phyloP scores from a whole-genome alignment of 208 protist genomes.

The Acanthamoeba triangularis region DNA sequence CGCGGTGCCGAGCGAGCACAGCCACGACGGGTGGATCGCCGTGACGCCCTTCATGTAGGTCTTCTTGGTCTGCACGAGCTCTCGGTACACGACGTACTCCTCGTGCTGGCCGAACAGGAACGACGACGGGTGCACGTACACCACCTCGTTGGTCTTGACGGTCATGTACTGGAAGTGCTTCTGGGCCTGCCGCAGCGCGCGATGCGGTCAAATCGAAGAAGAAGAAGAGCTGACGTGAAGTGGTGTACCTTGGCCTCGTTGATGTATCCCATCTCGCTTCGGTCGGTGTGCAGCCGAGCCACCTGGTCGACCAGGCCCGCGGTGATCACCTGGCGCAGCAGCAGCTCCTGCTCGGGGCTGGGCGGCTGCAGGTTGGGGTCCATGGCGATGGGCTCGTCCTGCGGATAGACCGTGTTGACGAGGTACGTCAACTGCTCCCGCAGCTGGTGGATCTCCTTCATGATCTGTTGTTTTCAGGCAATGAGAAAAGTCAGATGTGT shows the following conservation, averaged over 20 bases:
- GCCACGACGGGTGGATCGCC: constrained; percentile 67
- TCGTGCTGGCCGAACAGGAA: constrained; percentile 66
- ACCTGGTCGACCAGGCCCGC: constrained; percentile 69
- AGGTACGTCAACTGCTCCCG: constrained; percentile 65
- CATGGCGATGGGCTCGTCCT: constrained; percentile 51
- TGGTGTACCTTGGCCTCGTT: constrained; percentile 8
- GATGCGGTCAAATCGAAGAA: not conserved
- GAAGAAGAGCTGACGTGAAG: not conserved
- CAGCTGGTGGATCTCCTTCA: constrained; percentile 76
- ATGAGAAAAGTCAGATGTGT: not conserved
- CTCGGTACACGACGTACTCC: constrained; percentile 69
- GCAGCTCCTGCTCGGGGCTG: constrained; percentile 56
- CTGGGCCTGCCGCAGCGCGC: not conserved
- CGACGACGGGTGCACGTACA: constrained; percentile 61
- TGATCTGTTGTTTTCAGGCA: not conserved
- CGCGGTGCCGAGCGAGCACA: constrained; percentile 29
- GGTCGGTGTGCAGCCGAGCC: constrained; percentile 11
- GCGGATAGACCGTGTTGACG: constrained; percentile 21
- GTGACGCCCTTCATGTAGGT: constrained; percentile 78
- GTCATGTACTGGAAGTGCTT: constrained; percentile 65
- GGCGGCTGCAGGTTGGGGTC: constrained; percentile 56
- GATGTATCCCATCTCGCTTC: constrained; percentile 58
- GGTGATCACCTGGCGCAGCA: constrained; percentile 73
- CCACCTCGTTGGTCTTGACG: constrained; percentile 49
- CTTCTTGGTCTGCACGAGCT: constrained; percentile 74